Evolutionary conservation across 306 rosid genomes (phyloP).

Genomic region (Trifolium dubium): DNA sequence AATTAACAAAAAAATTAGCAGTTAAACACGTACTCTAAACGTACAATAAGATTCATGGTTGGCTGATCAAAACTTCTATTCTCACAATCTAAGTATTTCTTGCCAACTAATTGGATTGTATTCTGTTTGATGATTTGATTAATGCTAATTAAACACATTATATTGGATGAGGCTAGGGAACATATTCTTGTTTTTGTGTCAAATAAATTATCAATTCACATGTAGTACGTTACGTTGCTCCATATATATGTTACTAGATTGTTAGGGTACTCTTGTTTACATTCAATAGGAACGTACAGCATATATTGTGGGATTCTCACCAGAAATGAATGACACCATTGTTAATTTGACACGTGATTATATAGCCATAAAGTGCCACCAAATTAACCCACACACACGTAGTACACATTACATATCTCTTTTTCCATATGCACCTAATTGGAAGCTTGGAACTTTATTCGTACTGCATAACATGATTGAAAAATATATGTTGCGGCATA

Average conservation of each 20-base stretch:
- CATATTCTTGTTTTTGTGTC: conserved; percentile 64
- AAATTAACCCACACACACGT: too few species aligned
- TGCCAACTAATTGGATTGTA: conserved; percentile 21
- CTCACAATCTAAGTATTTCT: neutral
- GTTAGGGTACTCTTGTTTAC: conserved; percentile 32
- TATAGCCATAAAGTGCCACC: too few species aligned
- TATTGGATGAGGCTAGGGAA: conserved; percentile 45
- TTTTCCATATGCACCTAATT: too few species aligned
- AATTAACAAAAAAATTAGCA: conserved; percentile 31
- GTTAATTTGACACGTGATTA: too few species aligned
- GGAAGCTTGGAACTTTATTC: too few species aligned
- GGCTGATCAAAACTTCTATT: conserved; percentile 42
- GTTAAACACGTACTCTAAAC: conserved; percentile 42
- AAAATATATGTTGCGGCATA: too few species aligned
- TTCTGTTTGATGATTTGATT: conserved; percentile 46
- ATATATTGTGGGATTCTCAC: too few species aligned
- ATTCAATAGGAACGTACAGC: conserved; percentile 20
- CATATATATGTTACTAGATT: neutral
- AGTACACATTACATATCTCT: too few species aligned
- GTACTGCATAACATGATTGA: too few species aligned
- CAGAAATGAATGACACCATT: too few species aligned
- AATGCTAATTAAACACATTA: neutral
- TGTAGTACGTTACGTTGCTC: too few species aligned
- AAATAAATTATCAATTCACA: conserved; percentile 1
- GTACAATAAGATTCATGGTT: conserved; percentile 39